Evolutionary conservation across 1,284 basidiomycete species (phyloP), one percentile per base, ranked within the genome.

Genomic region (Irpex sp.): DNA sequence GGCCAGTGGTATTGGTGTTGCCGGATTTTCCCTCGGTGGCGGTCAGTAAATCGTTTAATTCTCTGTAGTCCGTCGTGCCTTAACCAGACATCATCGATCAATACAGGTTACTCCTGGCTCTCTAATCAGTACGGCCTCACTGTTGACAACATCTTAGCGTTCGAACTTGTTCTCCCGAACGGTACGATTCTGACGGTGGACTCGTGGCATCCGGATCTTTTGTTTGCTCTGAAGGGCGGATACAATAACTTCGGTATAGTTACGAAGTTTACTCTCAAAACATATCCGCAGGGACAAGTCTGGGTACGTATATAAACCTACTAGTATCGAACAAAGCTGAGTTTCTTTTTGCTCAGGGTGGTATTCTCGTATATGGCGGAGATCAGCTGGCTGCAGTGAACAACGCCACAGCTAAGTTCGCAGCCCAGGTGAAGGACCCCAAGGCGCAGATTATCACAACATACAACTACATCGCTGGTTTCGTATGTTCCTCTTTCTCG

Each of bases 371-470:
- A 26, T 26, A 26, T 26, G 87, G 86, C 21, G 88, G 88, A 1
- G 70, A 77, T 15, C 65, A 77, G 4, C 68, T 82, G 9, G 72
- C 76, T 21, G 71, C 69, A 2, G 75, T 86, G 33, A 74, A 72
- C 17, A 73, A 67, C 2, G 88, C 86, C 0, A 80, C 80, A 0
- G 76, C 77, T 11, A 78, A 79, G 17, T 89, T 87, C 69, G 68
- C 76, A 2, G 71, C 75, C 6, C 78, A 76, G 2, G 79, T 80
- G 8, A 81, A 69, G 0, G 86, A 88, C 67, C 84, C 84, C 0
- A 89, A 88, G 71, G 89, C 88, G 5, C 74, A 70, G 1, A 78
- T 87, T 17, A 79, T 89, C 50, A 77, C 82, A 0, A 78, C 84
- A 0, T 86, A 82, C 61, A 83, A 81, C 63, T 82, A 77, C 60